Evolutionary conservation across 441 rosid species (phyloP), one percentile per base, ranked within the genome.

Genomic region (Mallotus japonicus): DNA sequence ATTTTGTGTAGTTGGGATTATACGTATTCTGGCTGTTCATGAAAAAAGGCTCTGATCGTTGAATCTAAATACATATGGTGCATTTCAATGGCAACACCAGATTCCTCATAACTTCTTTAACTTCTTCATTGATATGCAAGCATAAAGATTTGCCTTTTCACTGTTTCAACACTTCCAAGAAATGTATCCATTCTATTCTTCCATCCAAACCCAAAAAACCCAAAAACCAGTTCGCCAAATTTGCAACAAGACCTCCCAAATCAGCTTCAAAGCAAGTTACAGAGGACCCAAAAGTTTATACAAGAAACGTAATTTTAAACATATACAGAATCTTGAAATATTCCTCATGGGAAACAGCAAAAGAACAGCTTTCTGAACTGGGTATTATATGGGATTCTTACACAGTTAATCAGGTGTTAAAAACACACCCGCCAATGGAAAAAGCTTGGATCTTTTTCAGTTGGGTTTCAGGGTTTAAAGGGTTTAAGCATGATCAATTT

Each of bases 361-460:
- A 69, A 66, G 75, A 85, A 16, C 89, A 85, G 72, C 83, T 93
- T 5, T 58, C 76, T 3, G 34, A 69, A 47, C 80, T 90, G 62
- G 60, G 79, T 7, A 16, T 92, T 63, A 88, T 73, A 77, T 93
- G 98, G 96, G 96, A 93, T 74, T 92, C 97, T 51, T 88, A 83
- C 76, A 84, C 90, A 0, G 90, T 93, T 81, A 90, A 88, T 76
- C 92, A 84, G 62, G 86, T 90, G 11, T 83, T 93, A 62, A 93
- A 93, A 85, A 65, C 95, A 62, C 96, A 92, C 59, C 98, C 97
- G 5, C 98, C 98, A 4, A 89, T 90, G 97, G 87, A 93, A 77
- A 93, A 93, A 56, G 90, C 97, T 0, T 92, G 98, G 96, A 87
- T 92, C 49, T 88, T 92, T 72, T 92, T 92, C 86, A 84, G 87